A percentile compares a stretch with the other conserved stretches of the same genome.
Evolutionary conservation across 306 rosid species (phyloP).

Genomic region (Gastrolobium villosum): DNA sequence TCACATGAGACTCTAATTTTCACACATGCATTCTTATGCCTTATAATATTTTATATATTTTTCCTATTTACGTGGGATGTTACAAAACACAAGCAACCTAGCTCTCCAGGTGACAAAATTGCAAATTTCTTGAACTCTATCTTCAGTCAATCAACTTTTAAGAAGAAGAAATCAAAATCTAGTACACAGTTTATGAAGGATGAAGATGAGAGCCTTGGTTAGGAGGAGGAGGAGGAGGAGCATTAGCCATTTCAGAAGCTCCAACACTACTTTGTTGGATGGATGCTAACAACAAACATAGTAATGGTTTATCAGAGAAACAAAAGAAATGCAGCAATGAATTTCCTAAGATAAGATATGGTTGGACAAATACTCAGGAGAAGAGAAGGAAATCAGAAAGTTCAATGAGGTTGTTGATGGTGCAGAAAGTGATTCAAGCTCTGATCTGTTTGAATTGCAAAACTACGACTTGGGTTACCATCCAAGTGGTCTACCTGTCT

Average conservation of each 20-base stretch:
- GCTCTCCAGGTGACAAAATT: slow-evolving; percentile 92
- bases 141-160: slow-evolving; percentile 85
- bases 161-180: slow-evolving; percentile 89
- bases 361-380: slow-evolving; percentile 46
- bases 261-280: slow-evolving; percentile 56
- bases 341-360: slow-evolving; percentile 45
- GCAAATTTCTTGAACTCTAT: slow-evolving; percentile 95
- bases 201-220: slow-evolving; percentile 73
- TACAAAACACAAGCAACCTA: slow-evolving; percentile 89
- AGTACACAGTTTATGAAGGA: slow-evolving; percentile 79
- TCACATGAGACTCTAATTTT: too few species aligned
- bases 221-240: slow-evolving; percentile 86
- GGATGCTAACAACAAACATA: slow-evolving; percentile 49
- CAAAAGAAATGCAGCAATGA: slow-evolving; percentile 53
- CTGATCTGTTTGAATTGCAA: slow-evolving; percentile 83
- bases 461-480: slow-evolving; percentile 76
- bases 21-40: too few species aligned
- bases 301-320: slow-evolving; percentile 59
- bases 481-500: slow-evolving; percentile 76
- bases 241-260: slow-evolving; percentile 90
- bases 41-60: too few species aligned
- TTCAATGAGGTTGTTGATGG: slow-evolving; percentile 72
- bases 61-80: too few species aligned
- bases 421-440: slow-evolving; percentile 93
- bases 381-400: slow-evolving; percentile 48